Evolutionary conservation across 768 basidiomycete species (phyloP).

Genomic region (Agaricus subrufescens): DNA sequence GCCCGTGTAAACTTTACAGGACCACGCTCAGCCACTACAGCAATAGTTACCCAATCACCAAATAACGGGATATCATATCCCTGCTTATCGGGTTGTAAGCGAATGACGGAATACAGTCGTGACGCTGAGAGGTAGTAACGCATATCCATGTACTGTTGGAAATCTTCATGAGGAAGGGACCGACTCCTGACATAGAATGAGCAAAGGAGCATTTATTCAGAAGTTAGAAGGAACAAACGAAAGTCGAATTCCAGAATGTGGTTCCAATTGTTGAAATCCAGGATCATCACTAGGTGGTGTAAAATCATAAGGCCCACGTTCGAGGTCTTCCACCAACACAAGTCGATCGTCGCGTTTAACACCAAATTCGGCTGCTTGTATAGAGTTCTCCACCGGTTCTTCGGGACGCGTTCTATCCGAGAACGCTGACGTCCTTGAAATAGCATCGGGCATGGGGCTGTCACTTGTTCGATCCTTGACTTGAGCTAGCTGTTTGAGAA

Average conservation of each 20-base stretch:
- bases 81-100: conserved; percentile 71
- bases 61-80: conserved; percentile 89
- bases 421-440: conserved; percentile 26
- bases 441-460: conserved; percentile 10
- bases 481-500: conserved; percentile 47
- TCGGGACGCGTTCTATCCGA: conserved; percentile 19
- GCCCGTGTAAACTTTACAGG: conserved; percentile 69
- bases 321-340: conserved; percentile 70
- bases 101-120: conserved; percentile 79
- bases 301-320: conserved; percentile 76
- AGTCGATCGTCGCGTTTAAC: conserved; percentile 55
- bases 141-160: conserved; percentile 76
- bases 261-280: conserved; percentile 74
- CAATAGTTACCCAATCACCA: conserved; percentile 95
- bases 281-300: conserved; percentile 69
- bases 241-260: conserved; percentile 85
- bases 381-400: conserved; percentile 19
- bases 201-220: conserved; percentile 3
- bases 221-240: conserved; percentile 44
- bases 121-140: conserved; percentile 90
- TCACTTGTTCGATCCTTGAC: conserved; percentile 21
- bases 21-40: conserved; percentile 89
- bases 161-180: conserved; percentile 62
- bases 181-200: conserved; percentile 52
- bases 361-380: conserved; percentile 2